phyloP scores from a whole-genome alignment of 805 yeast species.

The Lachancea lanzarotensis region DNA sequence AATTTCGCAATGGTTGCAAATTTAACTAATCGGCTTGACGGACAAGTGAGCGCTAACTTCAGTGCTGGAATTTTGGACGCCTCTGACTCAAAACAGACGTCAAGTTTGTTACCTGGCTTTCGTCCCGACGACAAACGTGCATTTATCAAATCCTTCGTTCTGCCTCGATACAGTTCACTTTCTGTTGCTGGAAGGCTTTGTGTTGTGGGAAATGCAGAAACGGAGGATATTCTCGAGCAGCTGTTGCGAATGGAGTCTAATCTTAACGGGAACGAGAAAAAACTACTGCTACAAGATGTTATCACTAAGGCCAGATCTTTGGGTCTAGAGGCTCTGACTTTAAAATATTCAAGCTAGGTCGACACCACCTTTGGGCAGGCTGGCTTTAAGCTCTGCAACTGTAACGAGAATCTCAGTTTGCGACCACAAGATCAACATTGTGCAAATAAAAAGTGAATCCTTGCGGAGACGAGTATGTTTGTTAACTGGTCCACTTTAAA shows the following conservation, averaged over 20 bases:
- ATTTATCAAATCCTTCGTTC: conserved; percentile 6
- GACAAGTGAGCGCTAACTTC: conserved; percentile 4
- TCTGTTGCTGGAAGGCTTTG: conserved; percentile 5
- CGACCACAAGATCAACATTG: too few relatives aligned
- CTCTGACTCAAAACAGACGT: background rate
- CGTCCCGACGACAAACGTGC: conserved; percentile 2
- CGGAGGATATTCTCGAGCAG: conserved; percentile 6
- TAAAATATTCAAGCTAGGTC: background rate
- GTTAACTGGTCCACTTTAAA: too few relatives aligned
- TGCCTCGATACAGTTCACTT: conserved; percentile 10
- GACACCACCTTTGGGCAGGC: too few relatives aligned
- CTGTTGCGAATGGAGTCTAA: conserved; percentile 7
- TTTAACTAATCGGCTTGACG: conserved; percentile 4
- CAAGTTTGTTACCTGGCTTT: conserved; percentile 7
- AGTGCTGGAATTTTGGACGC: conserved; percentile 7
- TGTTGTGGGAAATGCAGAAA: conserved; percentile 5
- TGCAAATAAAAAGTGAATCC: too few relatives aligned
- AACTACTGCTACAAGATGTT: background rate
- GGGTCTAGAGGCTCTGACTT: background rate
- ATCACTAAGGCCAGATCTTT: background rate
- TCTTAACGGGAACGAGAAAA: background rate
- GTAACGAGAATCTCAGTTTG: too few relatives aligned
- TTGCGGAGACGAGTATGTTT: too few relatives aligned
- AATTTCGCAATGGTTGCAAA: conserved; percentile 14
- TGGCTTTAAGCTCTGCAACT: too few relatives aligned